Evolutionary conservation across 2,329 filamentous ascomycete genomes (phyloP), one percentile per base, ranked within the genome.

Genomic region (Tolypocladium guangdongense): DNA sequence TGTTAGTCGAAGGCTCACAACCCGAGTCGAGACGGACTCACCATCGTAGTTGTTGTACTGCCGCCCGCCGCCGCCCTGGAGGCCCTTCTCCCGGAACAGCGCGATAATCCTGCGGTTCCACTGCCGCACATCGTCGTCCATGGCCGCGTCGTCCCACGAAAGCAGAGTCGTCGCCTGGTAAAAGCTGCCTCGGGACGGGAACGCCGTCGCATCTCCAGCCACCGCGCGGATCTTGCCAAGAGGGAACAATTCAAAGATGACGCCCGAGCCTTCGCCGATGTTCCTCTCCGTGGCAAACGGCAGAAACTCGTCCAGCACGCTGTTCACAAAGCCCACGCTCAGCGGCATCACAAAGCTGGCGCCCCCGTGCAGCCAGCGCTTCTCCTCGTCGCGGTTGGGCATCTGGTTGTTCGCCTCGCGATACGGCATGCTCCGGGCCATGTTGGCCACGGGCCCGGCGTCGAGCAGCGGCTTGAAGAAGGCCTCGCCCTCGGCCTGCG

Each of bases 131-230:
- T 66, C 61, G 1, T 36, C 35, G 54, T 77, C 74, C 24, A 69
- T 65, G 7, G 56, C 60, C 4, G 61, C 38, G 38, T 72, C 66
- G 1, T 66, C 65, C 74, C 75, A 77, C 12, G 68, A 65, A 33
- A 73, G 64, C 7, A 61, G 59, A 2, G 72, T 65, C 51, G 72
- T 63, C 1, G 70, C 69, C 49, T 78, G 74, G 56, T 73, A 73
- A 38, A 73, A 72, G 7, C 61, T 60, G 8, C 71, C 73, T 5
- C 75, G 68, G 55, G 72, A 75, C 4, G 73, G 71, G 53, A 75
- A 75, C 0, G 75, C 71, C 7, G 71, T 78, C 1, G 64, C 67
- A 2, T 64, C 56, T 1, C 65, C 57, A 0, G 64, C 59, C 5
- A 74, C 63, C n/a, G 65, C 59, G 1, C 66, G 64, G 27, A 73